Base-by-base conservation (phyloP, 2,329 filamentous ascomycete species). In the Ramichloridium luteum region DNA sequence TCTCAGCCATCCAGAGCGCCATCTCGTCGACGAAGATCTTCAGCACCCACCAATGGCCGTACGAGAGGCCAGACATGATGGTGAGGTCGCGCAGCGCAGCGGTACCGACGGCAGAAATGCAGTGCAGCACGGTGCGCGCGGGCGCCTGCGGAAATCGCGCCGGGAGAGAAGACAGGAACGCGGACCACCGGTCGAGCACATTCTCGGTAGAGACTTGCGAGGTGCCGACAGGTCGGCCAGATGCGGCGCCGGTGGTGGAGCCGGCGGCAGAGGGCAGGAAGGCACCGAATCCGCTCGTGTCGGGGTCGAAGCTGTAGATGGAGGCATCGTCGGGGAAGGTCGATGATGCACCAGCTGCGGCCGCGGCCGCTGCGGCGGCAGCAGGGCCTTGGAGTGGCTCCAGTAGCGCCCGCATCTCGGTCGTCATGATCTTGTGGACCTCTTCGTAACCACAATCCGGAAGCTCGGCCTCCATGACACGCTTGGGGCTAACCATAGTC, bases 21-120 rank as follows among this genome's bases (percentile, higher is more conserved):
- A 93, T 92, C 60, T 96, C 88, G 50, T 94, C 86, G 31, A 94
- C 72, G 68, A 88, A 96, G 36, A 88, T 86, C 55, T 94, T 93
- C 3, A 85, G 85, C 36, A 94, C 81, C 82, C 82, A 90, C 84
- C 84, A 92, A 4, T 80, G 77, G n/a, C 81, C 79, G 50, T 88
- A 92, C 49, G 80, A 86, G 50, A 77, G 74, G 12, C 79, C 80
- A 42, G 80, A 77, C 25, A 74, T 68, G 30, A 90, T 75, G 1
- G 82, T 90, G 35, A 92, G 70, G 47, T 92, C 84, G 33, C 83
- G 70, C 62, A 90, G 74, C 12, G 82, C 77, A 13, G 80, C 75
- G 5, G 79, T 83, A 9, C 81, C 78, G 13, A 90, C 64, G 14
- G 76, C 70, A 45, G 83, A 77, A 25, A 88, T 76, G 42, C 77